Conservation (phyloP, 768 basidiomycete genomes). For the Phlegmacium glaucopus region DNA sequence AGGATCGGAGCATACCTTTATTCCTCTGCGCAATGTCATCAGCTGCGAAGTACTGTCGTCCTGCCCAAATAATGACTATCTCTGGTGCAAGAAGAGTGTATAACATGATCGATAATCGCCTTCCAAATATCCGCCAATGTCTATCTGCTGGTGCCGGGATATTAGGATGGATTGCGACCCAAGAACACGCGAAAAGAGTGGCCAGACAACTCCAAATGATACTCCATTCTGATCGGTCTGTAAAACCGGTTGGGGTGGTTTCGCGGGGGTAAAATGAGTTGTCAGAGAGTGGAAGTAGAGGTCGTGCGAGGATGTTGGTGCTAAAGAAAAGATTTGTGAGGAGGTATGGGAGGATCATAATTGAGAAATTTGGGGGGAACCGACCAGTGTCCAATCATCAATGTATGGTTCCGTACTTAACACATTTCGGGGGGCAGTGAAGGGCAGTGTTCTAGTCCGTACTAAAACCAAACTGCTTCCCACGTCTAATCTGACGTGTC, state of each 20-base stretch:
- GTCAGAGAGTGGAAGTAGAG: neutral
- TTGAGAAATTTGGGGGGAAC: too few relatives aligned
- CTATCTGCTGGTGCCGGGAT: constrained; percentile 6
- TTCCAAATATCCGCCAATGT: constrained; percentile 1
- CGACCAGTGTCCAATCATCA: too few relatives aligned
- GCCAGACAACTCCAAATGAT: constrained; percentile 12
- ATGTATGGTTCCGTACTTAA: too few relatives aligned
- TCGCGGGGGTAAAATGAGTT: neutral
- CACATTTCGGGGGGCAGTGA: too few relatives aligned
- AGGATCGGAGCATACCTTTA: neutral
- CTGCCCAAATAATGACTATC: constrained; percentile 18
- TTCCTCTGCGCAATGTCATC: neutral
- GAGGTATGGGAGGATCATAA: too few relatives aligned
- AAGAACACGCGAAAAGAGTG: constrained; percentile 10
- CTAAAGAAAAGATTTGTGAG: too few relatives aligned
- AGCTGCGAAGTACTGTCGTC: constrained; percentile 17
- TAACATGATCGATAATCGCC: constrained; percentile 8
- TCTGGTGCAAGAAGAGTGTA: constrained; percentile 16
- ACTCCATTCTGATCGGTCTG: constrained; percentile 5
- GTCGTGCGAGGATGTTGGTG: too few relatives aligned
- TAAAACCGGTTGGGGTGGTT: neutral
- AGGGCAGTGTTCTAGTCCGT: too few relatives aligned
- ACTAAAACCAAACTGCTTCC: too few relatives aligned
- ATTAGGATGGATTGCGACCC: constrained; percentile 10
- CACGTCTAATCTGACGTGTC: too few relatives aligned